Conservation (phyloP, 2,329 filamentous ascomycete genomes). For the Monosporascus sp. region DNA sequence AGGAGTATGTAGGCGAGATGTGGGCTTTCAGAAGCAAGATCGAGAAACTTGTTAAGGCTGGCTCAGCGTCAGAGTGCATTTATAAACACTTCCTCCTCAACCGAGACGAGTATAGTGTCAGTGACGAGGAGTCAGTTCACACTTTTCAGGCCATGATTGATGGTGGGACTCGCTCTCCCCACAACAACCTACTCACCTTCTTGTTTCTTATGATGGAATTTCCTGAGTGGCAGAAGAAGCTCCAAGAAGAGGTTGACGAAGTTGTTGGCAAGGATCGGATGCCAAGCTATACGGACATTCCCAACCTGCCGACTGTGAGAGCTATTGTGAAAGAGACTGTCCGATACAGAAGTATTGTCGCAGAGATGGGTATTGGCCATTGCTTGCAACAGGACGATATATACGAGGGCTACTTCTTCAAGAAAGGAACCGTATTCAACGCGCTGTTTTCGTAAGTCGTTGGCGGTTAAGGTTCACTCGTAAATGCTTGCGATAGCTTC, state of each 20-base stretch:
- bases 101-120: neutral
- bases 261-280: slow-evolving; percentile 14
- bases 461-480: too few relatives aligned
- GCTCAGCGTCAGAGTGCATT: neutral
- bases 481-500: too few relatives aligned
- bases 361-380: slow-evolving; percentile 8
- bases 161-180: slow-evolving; percentile 1
- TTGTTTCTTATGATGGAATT: slow-evolving; percentile 7
- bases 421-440: too few relatives aligned
- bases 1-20: neutral
- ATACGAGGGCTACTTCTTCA: slow-evolving; percentile 9
- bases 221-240: slow-evolving; percentile 2
- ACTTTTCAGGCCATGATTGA: slow-evolving; percentile 1
- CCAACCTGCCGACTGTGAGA: slow-evolving; percentile 1
- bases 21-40: neutral
- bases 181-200: slow-evolving; percentile 1
- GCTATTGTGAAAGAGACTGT: slow-evolving; percentile 4
- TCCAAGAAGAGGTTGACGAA: slow-evolving; percentile 4
- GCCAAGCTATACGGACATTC: slow-evolving; percentile 1
- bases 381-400: slow-evolving; percentile 8
- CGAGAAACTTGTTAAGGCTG: neutral
- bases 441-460: too few relatives aligned
- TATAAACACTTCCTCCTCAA: slow-evolving; percentile 1
- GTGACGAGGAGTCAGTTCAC: neutral
- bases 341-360: slow-evolving; percentile 7